Base-by-base conservation (phyloP, 345 rosid genomes). In the Bruguiera gymnorhiza region DNA sequence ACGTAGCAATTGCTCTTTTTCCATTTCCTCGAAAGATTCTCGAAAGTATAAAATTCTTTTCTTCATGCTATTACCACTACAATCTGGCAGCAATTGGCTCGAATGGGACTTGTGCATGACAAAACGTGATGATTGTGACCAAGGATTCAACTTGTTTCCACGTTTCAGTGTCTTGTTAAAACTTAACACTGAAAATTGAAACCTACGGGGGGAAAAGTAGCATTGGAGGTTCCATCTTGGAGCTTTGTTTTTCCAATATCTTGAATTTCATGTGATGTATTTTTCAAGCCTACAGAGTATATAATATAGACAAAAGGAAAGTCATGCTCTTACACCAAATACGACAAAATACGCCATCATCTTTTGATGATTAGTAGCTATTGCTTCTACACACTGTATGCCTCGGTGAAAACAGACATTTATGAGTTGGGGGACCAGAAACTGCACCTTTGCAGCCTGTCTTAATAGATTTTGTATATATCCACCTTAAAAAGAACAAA, bases 311-410 rank as follows among this genome's bases (percentile, higher is more conserved):
- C 10, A 13, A 26, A 73, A 46, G 73, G 67, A 75, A 72, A 21
- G 31, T 3, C 20, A 67, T 65, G 73, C 48, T 69, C 51, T 37
- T 68, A 70, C 80, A 65, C 6, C 43, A 24, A 65, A 61, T 52
- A 60, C 39, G 86, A 83, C 87, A 80, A 78, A 76, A n/a, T 11
- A 37, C 43, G 73, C 70, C 73, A 83, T 85, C 78, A 83, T 85
- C 71, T 53, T 74, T 62, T 29, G 69, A 85, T 81, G 82, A 85
- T 85, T 81, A 75, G 84, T 63, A 62, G 75, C 79, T 84, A 9
- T 80, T 74, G 19, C 71, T 21, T 74, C 4, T 16, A 24, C 66
- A 9, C 20, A n/a, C 52, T 36, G 62, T 64, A 37, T 23, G 62
- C 10, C 37, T 27, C 23, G 10, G 62, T 32, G 53, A 6, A 52